Evolutionary conservation across 805 yeast genomes (phyloP).

Genomic region (Candida rishiriensis): DNA sequence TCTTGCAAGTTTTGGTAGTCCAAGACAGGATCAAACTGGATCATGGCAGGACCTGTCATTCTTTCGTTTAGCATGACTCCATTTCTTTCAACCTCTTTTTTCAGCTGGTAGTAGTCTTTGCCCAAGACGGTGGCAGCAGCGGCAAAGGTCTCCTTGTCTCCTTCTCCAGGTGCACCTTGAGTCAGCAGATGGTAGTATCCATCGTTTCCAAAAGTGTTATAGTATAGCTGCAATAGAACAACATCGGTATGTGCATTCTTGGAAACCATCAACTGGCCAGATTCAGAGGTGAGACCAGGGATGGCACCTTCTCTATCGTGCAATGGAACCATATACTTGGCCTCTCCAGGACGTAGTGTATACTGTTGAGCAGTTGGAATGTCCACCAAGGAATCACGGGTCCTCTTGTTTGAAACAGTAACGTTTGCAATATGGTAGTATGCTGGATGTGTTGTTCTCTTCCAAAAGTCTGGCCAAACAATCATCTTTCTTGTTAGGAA

Average conservation of each 20-base stretch:
- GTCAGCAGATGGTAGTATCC: conserved; percentile 54
- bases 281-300: conserved; percentile 59
- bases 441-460: conserved; percentile 56
- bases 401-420: conserved; percentile 31
- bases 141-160: conserved; percentile 74
- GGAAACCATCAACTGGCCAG: conserved; percentile 59
- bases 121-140: conserved; percentile 58
- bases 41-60: conserved; percentile 45
- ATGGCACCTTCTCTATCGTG: conserved; percentile 60
- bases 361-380: conserved; percentile 17
- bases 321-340: conserved; percentile 34
- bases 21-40: conserved; percentile 42
- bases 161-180: conserved; percentile 68
- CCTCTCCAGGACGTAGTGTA: conserved; percentile 13
- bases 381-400: conserved; percentile 30
- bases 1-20: conserved; percentile 26
- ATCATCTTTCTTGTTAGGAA: conserved; percentile 44
- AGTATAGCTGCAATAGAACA: conserved; percentile 51
- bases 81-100: conserved; percentile 45
- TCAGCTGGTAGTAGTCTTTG: conserved; percentile 50
- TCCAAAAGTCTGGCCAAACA: conserved; percentile 69
- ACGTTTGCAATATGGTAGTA: conserved; percentile 52
- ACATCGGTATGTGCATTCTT: conserved; percentile 52
- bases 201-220: conserved; percentile 58
- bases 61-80: conserved; percentile 31